Percentiles rank a stretch among this genome's conserved stretches.
phyloP scores from a whole-genome alignment of 2,329 filamentous ascomycete species.

The Pestalotiopsis sp. region DNA sequence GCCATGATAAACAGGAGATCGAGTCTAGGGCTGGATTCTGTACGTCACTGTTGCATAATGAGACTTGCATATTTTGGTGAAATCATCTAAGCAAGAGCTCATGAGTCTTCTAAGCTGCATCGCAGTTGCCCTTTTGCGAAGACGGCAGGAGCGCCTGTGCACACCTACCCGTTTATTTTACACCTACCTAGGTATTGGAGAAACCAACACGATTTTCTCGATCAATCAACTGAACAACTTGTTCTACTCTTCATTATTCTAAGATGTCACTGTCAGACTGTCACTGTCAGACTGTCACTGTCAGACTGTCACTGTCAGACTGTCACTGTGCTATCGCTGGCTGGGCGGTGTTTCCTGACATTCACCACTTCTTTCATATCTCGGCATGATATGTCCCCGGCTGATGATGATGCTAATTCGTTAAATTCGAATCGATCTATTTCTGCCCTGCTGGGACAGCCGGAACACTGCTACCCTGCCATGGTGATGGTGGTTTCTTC shows the following conservation, averaged over 20 bases:
- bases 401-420: background rate
- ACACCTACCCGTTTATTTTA: too few species aligned
- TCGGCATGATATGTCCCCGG: background rate
- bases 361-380: background rate
- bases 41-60: background rate
- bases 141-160: background rate
- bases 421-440: background rate
- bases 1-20: background rate
- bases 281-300: too few species aligned
- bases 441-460: background rate
- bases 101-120: background rate
- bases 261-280: too few species aligned
- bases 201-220: too few species aligned
- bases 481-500: background rate
- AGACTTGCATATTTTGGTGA: background rate
- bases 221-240: too few species aligned
- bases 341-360: too few species aligned
- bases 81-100: background rate
- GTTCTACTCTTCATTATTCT: too few species aligned
- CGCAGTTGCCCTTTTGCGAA: background rate
- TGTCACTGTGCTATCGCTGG: too few species aligned
- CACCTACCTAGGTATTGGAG: too few species aligned
- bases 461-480: background rate
- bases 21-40: background rate
- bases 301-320: too few species aligned